Conservation (phyloP, 108 stramenopile genomes). For the Cyclotella kingstonii region DNA sequence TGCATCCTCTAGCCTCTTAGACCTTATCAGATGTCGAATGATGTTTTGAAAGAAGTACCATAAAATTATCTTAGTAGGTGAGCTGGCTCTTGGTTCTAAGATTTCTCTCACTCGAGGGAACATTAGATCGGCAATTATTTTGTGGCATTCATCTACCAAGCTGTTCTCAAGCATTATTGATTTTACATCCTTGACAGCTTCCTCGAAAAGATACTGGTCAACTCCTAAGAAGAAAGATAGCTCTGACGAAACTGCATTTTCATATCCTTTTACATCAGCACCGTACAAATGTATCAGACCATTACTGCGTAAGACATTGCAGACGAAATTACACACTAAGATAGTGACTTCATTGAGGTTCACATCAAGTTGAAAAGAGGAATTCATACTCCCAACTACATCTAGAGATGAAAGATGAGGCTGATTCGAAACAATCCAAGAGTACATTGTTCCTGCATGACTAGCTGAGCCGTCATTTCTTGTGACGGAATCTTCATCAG, state of each 20-base stretch:
- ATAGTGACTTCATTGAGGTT: conserved; percentile 15
- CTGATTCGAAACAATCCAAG: conserved; percentile 36
- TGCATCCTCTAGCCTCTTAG: conserved; percentile 13
- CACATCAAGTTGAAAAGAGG: background rate
- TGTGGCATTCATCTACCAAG: conserved; percentile 27
- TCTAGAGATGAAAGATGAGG: conserved; percentile 12
- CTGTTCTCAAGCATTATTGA: conserved; percentile 4
- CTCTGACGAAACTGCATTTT: conserved; percentile 1
- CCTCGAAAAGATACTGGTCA: conserved; percentile 4
- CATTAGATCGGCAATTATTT: conserved; percentile 11
- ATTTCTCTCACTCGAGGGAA: conserved; percentile 8
- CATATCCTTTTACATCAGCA: conserved; percentile 12
- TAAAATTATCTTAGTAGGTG: background rate
- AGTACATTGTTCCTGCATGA: conserved; percentile 26
- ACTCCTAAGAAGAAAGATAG: conserved; percentile 31
- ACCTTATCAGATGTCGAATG: conserved; percentile 24
- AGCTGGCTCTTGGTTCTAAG: conserved; percentile 12
- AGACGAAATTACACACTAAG: conserved; percentile 33
- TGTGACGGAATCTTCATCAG: background rate
- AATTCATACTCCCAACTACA: conserved; percentile 1
- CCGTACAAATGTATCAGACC: conserved; percentile 22
- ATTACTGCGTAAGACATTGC: conserved; percentile 11
- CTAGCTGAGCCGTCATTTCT: background rate
- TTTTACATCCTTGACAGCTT: conserved; percentile 5
- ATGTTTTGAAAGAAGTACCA: conserved; percentile 31